Evolutionary conservation across 108 stramenopile species (phyloP), one percentile per base, ranked within the genome.

Genomic region (Nannochloropsis oceanica): DNA sequence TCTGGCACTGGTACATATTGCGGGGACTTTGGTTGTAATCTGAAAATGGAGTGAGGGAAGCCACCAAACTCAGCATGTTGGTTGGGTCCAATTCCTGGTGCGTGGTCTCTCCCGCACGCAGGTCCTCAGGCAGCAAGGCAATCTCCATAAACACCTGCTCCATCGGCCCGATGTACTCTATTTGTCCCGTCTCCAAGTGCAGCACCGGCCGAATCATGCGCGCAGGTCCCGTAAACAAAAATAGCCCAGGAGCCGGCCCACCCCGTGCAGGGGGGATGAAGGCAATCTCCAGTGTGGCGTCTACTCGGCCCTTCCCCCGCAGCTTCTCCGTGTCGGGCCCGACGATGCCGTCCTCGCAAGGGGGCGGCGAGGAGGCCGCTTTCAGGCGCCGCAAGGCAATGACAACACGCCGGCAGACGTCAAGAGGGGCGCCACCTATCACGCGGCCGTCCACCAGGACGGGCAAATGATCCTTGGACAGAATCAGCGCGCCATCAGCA

Each of bases 1-100:
- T 99, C 92, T 99, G 99, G 89, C 99, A 99, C 92, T 98, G 99
- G 89, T 98, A 95, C 92, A 85, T 91, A 88, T 99, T 99, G 84
- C 97, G 89, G 9, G 99, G 99, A 13, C 93, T 94, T 91, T 99
- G 99, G 87, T 99, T 99, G 86, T 97, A 96, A 90, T 99, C 99
- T 13, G 94, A 94, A 88, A 96, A 98, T 0, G 97, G 97, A 42
- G 97, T 98, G 88, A 96, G 87, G 82, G 95, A 95, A 18, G 99
- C 97, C 81, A 98, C 94, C 26, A 98, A 85, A 92, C 94, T 95
- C 27, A 99, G 94, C 97, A 99, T 98, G 85, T 94, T 96, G 22
- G 94, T 96, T 43, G 99, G 97, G 90, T 95, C 94, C 3, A 98
- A 89, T 88, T 99, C 99, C 85, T 94, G 92, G 91, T 99, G 99